A percentile compares a stretch with the other conserved stretches of the same genome.
These are phyloP conservation scores for Xylogone sp. DNA, from an alignment of 2,329 filamentous ascomycete species.

Conservation along the genomic window DNA sequence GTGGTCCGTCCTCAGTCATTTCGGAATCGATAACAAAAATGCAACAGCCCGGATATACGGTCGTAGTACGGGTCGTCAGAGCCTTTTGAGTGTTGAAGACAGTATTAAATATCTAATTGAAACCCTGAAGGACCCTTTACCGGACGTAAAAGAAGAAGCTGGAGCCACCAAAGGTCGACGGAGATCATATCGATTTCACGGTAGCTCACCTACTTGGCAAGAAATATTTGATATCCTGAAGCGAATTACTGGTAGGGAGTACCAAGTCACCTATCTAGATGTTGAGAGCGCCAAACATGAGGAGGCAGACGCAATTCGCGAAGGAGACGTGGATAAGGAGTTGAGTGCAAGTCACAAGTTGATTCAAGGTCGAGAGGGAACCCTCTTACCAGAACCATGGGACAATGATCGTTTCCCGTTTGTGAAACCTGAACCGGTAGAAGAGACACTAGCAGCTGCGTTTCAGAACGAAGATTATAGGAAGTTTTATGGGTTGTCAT, in stretches of 20 bases:
- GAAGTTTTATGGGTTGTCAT: not conserved
- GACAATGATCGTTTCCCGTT: not conserved
- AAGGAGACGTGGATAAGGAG: not conserved
- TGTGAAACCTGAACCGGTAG: not conserved
- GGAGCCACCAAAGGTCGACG: not conserved
- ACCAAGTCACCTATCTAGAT: not conserved
- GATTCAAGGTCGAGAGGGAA: not conserved
- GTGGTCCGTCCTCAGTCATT: slow-evolving; percentile 5
- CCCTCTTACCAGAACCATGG: not conserved
- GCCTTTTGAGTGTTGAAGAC: not conserved
- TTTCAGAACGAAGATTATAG: not conserved
- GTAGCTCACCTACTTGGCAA: not conserved
- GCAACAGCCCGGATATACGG: not conserved
- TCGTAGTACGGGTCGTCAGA: not conserved
- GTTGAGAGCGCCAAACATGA: not conserved
- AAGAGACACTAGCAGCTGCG: not conserved
- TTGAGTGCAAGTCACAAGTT: not conserved
- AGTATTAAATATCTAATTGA: not conserved
- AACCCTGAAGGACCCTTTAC: not conserved
- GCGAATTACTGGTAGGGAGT: not conserved
- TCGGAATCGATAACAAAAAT: slow-evolving; percentile 3
- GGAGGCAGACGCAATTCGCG: not conserved
- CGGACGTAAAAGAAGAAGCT: not conserved
- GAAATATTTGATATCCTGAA: not conserved
- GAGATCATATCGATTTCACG: not conserved